phyloP scores from a whole-genome alignment of 1,284 basidiomycete genomes.

The Sutorius eximius region DNA sequence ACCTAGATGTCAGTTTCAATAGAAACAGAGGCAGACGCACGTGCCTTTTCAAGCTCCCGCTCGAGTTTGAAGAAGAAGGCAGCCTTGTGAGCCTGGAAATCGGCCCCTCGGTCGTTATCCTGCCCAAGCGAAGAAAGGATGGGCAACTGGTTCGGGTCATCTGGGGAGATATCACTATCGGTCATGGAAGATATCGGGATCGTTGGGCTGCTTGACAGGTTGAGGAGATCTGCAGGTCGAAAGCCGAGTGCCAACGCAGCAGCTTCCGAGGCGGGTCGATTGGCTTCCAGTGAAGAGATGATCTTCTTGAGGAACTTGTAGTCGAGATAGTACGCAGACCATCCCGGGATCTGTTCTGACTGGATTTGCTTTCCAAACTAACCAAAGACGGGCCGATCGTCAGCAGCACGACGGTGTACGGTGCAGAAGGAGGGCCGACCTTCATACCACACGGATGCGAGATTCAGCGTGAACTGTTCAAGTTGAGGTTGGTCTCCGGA shows the following conservation, averaged over 20 bases:
- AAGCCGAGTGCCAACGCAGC: conserved; percentile 84
- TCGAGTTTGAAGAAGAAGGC: conserved; percentile 99
- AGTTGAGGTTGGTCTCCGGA: conserved; percentile 4
- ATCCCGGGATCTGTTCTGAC: conserved; percentile 95
- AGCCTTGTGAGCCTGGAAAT: conserved; percentile 92
- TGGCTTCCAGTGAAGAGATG: conserved; percentile 95
- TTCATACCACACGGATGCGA: conserved; percentile 28
- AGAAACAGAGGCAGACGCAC: conserved; percentile 12
- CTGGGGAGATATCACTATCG: conserved; percentile 18
- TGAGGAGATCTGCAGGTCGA: conserved; percentile 64
- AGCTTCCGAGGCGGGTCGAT: conserved; percentile 86
- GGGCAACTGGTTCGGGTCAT: conserved; percentile 46
- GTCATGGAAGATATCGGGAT: conserved; percentile 15
- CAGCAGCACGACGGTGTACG: background rate
- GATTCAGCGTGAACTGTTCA: conserved; percentile 2
- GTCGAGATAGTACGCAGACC: conserved; percentile 95
- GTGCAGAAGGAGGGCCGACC: conserved; percentile 18
- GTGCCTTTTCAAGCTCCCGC: conserved; percentile 94
- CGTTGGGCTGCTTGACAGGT: conserved; percentile 12
- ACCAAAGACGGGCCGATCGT: background rate
- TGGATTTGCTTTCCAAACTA: conserved; percentile 99
- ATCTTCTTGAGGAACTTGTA: conserved; percentile 99
- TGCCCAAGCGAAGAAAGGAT: conserved; percentile 59
- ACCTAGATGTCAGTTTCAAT: background rate
- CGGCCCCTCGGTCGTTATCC: conserved; percentile 68